These are phyloP conservation scores for Fragilaria radians DNA, from an alignment of 108 stramenopile species.

Conservation along the genomic window DNA sequence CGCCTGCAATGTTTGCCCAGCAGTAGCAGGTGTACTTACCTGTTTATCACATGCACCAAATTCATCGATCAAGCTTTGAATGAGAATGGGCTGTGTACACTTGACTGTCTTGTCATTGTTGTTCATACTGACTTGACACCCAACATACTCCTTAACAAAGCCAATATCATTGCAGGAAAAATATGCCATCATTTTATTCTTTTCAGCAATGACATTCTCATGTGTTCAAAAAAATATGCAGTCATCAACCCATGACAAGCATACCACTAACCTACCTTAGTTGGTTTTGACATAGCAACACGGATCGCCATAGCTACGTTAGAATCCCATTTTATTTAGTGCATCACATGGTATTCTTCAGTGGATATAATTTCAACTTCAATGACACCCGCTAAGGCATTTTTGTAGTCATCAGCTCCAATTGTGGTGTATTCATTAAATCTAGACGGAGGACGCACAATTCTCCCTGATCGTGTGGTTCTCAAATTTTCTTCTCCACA, in stretches of 20 bases:
- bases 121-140: constrained; percentile 19
- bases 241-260: constrained; percentile 37
- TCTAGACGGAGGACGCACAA: too few relatives aligned
- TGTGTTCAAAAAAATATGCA: constrained; percentile 11
- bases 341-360: too few relatives aligned
- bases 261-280: constrained; percentile 12
- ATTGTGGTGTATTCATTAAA: too few relatives aligned
- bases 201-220: constrained; percentile 5
- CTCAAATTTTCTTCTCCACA: too few relatives aligned
- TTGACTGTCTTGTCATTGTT: not conserved
- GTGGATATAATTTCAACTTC: too few relatives aligned
- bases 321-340: constrained; percentile 5
- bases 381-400: too few relatives aligned
- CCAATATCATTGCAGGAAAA: constrained; percentile 28
- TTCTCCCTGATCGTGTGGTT: too few relatives aligned
- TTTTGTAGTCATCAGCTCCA: too few relatives aligned
- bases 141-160: constrained; percentile 30
- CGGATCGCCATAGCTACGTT: constrained; percentile 15
- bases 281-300: constrained; percentile 22
- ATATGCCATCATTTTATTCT: constrained; percentile 7
- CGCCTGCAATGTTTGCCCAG: too few relatives aligned
- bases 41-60: constrained; percentile 13
- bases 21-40: too few relatives aligned
- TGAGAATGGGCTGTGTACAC: constrained; percentile 33
- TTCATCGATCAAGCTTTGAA: constrained; percentile 28